Conservation (phyloP, 441 rosid species). For the Populus hybrid region DNA sequence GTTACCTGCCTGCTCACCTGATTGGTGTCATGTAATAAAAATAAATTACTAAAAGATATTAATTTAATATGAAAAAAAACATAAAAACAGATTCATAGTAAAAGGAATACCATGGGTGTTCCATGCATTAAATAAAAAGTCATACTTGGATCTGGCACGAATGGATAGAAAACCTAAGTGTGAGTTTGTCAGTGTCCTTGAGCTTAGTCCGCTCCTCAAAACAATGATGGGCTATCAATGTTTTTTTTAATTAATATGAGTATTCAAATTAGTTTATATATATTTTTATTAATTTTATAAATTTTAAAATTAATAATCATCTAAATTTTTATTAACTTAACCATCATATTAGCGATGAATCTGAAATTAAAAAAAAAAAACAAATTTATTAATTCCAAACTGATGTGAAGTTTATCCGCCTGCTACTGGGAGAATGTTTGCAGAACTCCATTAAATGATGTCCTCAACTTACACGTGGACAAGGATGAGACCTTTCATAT, state of each 20-base stretch:
- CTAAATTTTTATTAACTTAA: too few relatives aligned
- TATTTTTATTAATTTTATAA: too few relatives aligned
- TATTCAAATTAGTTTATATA: too few relatives aligned
- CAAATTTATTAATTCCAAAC: too few relatives aligned
- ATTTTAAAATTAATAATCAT: too few relatives aligned
- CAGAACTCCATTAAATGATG: not conserved
- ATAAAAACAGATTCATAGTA: conserved; percentile 48
- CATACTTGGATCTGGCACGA: not conserved
- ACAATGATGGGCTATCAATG: too few relatives aligned
- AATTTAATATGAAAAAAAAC: conserved; percentile 53
- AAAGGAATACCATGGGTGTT: conserved; percentile 4
- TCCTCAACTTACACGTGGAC: not conserved
- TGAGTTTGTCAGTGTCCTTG: not conserved
- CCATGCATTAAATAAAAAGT: too few relatives aligned
- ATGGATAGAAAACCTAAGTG: not conserved
- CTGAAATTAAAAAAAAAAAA: too few relatives aligned
- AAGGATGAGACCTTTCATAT: not conserved
- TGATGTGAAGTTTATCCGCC: too few relatives aligned
- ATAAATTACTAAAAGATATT: conserved; percentile 28
- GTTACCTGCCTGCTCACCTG: conserved; percentile 81
- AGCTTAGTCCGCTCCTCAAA: too few relatives aligned
- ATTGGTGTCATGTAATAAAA: conserved; percentile 42
- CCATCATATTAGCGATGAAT: too few relatives aligned
- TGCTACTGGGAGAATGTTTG: not conserved
- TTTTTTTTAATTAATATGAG: too few relatives aligned